A percentile compares a stretch with the other conserved stretches of the same genome.
Conservation (phyloP, 2,329 filamentous ascomycete genomes). For the Fusarium longipes region DNA sequence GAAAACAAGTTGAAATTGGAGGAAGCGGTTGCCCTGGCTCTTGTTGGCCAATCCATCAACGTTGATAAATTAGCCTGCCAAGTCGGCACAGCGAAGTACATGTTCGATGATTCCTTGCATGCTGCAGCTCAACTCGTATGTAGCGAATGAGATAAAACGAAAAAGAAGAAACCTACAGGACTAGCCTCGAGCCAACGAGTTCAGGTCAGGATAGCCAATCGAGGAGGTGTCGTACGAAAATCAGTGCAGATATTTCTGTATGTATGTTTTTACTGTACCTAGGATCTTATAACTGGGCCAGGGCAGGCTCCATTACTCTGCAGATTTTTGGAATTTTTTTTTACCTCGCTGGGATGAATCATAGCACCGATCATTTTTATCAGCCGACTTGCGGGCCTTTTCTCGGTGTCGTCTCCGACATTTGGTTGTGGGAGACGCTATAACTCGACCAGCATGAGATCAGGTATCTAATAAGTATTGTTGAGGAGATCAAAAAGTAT, state of each 20-base stretch:
- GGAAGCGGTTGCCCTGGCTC: slow-evolving; percentile 27
- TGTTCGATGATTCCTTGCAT: slow-evolving; percentile 42
- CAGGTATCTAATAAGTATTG: too few relatives aligned
- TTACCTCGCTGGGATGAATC: slow-evolving; percentile 17
- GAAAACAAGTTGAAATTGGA: slow-evolving; percentile 32
- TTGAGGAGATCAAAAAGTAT: slow-evolving; percentile 29
- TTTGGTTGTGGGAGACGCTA: slow-evolving; percentile 32
- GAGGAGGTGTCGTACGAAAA: slow-evolving; percentile 6
- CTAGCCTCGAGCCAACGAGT: slow-evolving; percentile 12
- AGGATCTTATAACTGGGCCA: not conserved
- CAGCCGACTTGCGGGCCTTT: slow-evolving; percentile 31
- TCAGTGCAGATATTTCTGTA: slow-evolving; percentile 12
- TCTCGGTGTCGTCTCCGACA: slow-evolving; percentile 25
- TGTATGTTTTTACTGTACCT: too few relatives aligned
- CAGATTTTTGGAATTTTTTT: slow-evolving; percentile 34
- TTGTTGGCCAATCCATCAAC: slow-evolving; percentile 39
- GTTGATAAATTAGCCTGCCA: slow-evolving; percentile 16
- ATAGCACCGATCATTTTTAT: slow-evolving; percentile 30
- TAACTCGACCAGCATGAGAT: slow-evolving; percentile 21
- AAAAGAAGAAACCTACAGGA: slow-evolving; percentile 17
- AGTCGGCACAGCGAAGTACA: slow-evolving; percentile 14
- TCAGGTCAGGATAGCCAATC: slow-evolving; percentile 17
- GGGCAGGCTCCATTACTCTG: slow-evolving; percentile 35
- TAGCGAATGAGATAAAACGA: slow-evolving; percentile 27
- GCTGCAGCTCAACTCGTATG: slow-evolving; percentile 33